Base-by-base conservation (phyloP, 2,329 filamentous ascomycete genomes). In the Xylaria multiplex region DNA sequence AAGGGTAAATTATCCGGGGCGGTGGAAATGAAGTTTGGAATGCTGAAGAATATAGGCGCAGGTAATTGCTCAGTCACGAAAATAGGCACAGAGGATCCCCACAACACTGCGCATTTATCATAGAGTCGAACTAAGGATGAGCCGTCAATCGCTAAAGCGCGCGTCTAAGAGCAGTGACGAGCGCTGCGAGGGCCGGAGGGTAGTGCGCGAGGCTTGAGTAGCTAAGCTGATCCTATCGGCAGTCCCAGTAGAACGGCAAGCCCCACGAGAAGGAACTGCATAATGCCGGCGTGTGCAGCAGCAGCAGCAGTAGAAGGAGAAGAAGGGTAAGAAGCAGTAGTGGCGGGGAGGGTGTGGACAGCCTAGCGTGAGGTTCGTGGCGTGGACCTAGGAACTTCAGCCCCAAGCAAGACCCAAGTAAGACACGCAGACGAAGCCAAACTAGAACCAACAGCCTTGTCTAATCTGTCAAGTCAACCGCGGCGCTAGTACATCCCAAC, bases 221-320 rank as follows among this genome's bases (percentile, higher is more conserved):
- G 19, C 32, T 35, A 62, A 60, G 49, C 52, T 50, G 55, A 50
- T 49, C 49, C 45, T 50, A 53, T 24, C 43, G 35, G 30, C 4
- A 37, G 24, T 45, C 42, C 43, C 50, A 49, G 42, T 19, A 24
- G 42, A 16, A 57, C 35, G 58, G 48, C 24, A n/a, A 45, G 43
- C 50, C 56, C 56, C 64, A 64, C 58, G 64, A 67, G 46, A 59
- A 62, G 55, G 53, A 50, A 42, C 62, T 61, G 64, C 66, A 66
- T 62, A 53, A 58, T 63, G 40, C 63, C 64, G 63, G 56, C 14
- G 42, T 19, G 24, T 64, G 64, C 67, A 66, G 52, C 48, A 62
- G 32, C 32, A 13, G 53, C 32, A 13, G 53, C 30, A 50, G 48
- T 16, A 27, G 22, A 7, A 30, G 27, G 11, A 50, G 14, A n/a